Conservation (phyloP, 2,329 filamentous ascomycete species). For the Lecanicillium sp. region DNA sequence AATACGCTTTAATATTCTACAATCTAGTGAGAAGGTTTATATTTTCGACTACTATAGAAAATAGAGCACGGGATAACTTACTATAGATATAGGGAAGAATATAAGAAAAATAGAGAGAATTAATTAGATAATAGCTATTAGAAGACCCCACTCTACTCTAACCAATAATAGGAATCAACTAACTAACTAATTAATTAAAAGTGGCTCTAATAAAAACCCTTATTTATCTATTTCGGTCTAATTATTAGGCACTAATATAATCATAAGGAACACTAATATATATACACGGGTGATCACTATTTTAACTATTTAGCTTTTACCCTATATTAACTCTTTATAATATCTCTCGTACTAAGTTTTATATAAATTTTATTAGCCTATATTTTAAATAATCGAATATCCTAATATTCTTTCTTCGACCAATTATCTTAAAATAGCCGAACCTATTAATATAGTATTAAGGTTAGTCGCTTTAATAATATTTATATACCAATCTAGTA, state of each 20-base stretch:
- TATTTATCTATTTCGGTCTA: too few relatives aligned
- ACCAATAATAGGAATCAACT: neutral
- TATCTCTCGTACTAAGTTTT: neutral
- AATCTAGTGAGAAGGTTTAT: neutral
- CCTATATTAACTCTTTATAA: neutral
- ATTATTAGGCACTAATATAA: neutral
- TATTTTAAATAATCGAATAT: neutral
- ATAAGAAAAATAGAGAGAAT: neutral
- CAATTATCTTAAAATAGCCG: constrained; percentile 32
- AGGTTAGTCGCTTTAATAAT: constrained; percentile 30
- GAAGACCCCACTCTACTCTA: neutral
- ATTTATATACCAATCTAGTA: constrained; percentile 34
- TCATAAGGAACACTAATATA: neutral
- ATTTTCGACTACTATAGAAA: neutral
- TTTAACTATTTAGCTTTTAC: neutral
- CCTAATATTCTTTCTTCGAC: neutral
- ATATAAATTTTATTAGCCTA: neutral
- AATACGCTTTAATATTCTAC: neutral
- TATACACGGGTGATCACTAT: neutral
- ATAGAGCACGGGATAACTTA: neutral
- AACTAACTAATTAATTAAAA: neutral
- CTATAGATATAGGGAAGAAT: neutral
- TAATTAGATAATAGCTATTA: neutral
- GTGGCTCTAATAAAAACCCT: neutral
- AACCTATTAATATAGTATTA: constrained; percentile 60